Evolutionary conservation across 176 grass and related monocot genomes (phyloP).

Genomic region (Oryza meridionalis): DNA sequence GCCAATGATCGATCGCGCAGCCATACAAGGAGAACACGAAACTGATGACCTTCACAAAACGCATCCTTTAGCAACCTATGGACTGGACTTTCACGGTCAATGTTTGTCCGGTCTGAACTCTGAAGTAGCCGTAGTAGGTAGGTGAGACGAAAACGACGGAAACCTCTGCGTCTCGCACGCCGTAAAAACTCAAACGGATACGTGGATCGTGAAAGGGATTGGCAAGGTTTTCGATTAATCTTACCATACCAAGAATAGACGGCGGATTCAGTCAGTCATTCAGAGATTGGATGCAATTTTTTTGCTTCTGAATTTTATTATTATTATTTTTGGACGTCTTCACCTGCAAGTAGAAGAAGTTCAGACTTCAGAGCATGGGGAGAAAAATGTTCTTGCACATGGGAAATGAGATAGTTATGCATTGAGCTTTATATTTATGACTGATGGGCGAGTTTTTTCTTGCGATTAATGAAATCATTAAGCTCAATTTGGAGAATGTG

Average conservation of each 20-base stretch:
- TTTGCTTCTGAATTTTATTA: not conserved
- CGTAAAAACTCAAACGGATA: not conserved
- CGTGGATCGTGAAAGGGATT: constrained; percentile 5
- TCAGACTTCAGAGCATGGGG: not conserved
- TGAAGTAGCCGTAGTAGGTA: not conserved
- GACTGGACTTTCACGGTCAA: not conserved
- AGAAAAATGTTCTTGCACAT: constrained; percentile 24
- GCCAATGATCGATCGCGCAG: not conserved
- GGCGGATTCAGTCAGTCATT: not conserved
- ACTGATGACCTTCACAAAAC: not conserved
- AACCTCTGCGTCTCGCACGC: not conserved
- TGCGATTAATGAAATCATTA: not conserved
- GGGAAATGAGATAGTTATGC: constrained; percentile 16
- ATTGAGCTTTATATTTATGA: not conserved
- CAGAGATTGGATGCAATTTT: not conserved
- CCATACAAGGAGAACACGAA: not conserved
- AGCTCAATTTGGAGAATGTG: not conserved
- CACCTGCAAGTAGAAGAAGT: not conserved
- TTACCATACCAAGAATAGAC: not conserved
- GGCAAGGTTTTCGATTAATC: not conserved
- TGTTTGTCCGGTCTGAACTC: not conserved
- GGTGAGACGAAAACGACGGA: constrained; percentile 20
- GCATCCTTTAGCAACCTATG: not conserved
- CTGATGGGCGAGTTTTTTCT: not conserved
- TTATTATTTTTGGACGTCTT: not conserved